phyloP scores from a whole-genome alignment of 2,329 filamentous ascomycete species.

The Verticillium dahliae region DNA sequence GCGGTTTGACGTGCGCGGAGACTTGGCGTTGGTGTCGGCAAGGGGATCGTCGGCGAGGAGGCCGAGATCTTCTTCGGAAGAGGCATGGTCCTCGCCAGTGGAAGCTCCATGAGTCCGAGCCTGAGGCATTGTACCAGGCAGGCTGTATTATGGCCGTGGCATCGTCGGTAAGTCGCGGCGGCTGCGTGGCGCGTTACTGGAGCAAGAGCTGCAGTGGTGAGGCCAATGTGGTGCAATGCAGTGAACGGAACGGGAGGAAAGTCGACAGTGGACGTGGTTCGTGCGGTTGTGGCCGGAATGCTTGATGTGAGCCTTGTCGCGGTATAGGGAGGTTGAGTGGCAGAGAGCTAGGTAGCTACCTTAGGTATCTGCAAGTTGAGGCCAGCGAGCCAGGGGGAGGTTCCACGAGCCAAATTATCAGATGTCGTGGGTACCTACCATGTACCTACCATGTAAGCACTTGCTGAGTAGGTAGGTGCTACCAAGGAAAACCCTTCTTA shows the following conservation, averaged over 20 bases:
- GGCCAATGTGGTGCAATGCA: neutral
- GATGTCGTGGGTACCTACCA: neutral
- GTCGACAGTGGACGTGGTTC: neutral
- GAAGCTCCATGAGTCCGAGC: constrained; percentile 12
- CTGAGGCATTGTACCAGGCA: constrained; percentile 11
- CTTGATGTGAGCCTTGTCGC: neutral
- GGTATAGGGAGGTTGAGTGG: neutral
- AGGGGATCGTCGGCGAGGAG: constrained; percentile 15
- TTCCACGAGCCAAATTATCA: neutral
- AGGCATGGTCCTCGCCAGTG: constrained; percentile 7
- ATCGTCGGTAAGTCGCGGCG: neutral
- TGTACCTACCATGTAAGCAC: no score
- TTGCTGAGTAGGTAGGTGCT: no score
- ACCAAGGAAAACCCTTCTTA: no score
- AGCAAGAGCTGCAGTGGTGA: neutral
- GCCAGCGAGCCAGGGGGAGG: neutral
- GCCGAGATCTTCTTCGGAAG: constrained; percentile 15
- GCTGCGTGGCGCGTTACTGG: neutral
- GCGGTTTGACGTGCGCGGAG: constrained; percentile 61
- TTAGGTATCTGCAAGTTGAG: neutral
- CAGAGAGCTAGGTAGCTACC: no score
- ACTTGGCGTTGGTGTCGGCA: constrained; percentile 14
- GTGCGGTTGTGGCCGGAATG: neutral
- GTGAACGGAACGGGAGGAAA: neutral
- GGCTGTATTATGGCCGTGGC: constrained; percentile 8